Conservation (phyloP, 129 eudicot genomes). For the Ambrosia artemisiifolia region DNA sequence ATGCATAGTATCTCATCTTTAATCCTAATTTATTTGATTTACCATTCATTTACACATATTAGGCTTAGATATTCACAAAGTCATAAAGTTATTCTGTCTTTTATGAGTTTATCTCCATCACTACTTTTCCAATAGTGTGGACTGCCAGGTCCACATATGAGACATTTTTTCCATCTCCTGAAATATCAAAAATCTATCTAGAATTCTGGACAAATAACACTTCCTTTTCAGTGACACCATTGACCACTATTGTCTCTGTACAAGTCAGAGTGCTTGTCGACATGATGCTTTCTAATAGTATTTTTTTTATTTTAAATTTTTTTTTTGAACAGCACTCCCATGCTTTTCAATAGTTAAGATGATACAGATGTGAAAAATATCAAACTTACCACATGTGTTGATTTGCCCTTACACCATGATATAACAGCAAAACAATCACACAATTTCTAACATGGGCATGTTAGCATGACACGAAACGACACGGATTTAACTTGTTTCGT, state of each 20-base stretch:
- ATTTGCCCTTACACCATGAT: too few species aligned
- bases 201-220: neutral
- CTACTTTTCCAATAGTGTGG: slow-evolving; percentile 10
- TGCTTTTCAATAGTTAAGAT: too few species aligned
- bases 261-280: neutral
- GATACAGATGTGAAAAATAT: too few species aligned
- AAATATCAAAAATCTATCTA: neutral
- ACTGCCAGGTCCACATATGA: neutral
- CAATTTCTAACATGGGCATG: too few species aligned
- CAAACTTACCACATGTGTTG: too few species aligned
- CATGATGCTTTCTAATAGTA: neutral
- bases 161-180: neutral
- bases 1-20: too few species aligned
- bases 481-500: too few species aligned
- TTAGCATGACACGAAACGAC: too few species aligned
- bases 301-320: too few species aligned
- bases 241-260: neutral
- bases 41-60: neutral
- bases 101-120: slow-evolving; percentile 9
- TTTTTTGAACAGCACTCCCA: too few species aligned
- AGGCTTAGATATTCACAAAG: neutral
- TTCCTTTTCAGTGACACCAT: neutral
- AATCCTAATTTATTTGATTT: neutral
- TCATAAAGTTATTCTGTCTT: neutral
- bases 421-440: too few species aligned